phyloP scores from a whole-genome alignment of 139 green algal genomes.

The Ettlia oleoabundans region DNA sequence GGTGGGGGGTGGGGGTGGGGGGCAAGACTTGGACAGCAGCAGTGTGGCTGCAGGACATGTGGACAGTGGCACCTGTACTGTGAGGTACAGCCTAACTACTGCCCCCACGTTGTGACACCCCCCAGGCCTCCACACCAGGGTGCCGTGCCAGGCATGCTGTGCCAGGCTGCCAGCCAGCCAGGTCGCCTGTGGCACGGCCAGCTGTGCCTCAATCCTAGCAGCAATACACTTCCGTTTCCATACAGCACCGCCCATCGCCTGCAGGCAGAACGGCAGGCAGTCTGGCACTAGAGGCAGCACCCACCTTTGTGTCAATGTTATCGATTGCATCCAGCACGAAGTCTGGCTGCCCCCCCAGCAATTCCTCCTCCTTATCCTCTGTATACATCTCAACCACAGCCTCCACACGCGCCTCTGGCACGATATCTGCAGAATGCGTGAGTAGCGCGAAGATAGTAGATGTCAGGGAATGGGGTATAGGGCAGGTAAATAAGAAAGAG shows the following conservation, averaged over 20 bases:
- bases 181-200: no score
- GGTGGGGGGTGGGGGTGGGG: not conserved
- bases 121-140: no score
- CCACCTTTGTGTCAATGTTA: slow-evolving; percentile 98
- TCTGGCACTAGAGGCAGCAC: not conserved
- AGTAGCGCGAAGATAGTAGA: not conserved
- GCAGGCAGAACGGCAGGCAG: no score
- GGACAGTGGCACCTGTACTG: no score
- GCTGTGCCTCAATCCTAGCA: no score
- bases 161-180: no score
- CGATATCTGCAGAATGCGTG: slow-evolving; percentile 75
- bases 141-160: no score
- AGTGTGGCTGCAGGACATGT: no score
- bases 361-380: slow-evolving; percentile 63
- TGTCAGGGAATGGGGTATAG: not conserved
- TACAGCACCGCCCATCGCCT: no score
- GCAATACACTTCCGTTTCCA: no score
- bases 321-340: slow-evolving; percentile 98
- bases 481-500: not conserved
- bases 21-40: not conserved
- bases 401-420: slow-evolving; percentile 87
- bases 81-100: no score
- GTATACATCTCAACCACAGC: slow-evolving; percentile 85
- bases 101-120: no score
- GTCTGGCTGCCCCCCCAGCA: slow-evolving; percentile 84